These are phyloP conservation scores for Verbena officinalis DNA, from an alignment of 257 asterid species.

Conservation along the genomic window DNA sequence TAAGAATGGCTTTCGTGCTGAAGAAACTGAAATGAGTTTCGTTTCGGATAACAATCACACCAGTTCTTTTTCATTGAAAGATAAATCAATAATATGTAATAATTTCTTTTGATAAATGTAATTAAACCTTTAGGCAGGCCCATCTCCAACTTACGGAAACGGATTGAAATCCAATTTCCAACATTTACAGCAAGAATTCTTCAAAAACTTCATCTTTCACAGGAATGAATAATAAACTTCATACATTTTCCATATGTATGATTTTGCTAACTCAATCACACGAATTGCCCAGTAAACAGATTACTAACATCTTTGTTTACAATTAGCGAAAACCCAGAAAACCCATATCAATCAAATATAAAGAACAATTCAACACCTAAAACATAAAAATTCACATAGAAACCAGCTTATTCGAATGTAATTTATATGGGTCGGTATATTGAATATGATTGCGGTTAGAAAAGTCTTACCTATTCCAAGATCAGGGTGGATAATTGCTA, in stretches of 20 bases:
- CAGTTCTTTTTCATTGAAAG: neutral
- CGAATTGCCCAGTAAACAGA: neutral
- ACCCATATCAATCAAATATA: neutral
- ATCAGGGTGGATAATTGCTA: slow-evolving; percentile 71
- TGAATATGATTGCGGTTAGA: neutral
- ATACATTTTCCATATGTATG: neutral
- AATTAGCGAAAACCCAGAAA: neutral
- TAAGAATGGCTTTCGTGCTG: neutral
- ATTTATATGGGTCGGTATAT: neutral
- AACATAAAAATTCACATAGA: neutral
- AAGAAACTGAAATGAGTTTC: slow-evolving; percentile 14
- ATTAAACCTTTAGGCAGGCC: neutral
- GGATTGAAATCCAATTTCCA: neutral
- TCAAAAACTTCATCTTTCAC: slow-evolving; percentile 4
- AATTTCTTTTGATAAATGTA: neutral
- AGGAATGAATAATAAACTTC: neutral
- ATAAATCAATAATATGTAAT: neutral
- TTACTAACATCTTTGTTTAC: neutral
- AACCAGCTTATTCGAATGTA: neutral
- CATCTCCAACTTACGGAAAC: neutral
- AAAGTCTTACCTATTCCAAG: slow-evolving; percentile 58
- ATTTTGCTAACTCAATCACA: slow-evolving; percentile 17
- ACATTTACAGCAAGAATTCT: neutral
- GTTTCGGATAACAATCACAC: neutral
- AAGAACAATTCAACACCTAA: neutral